Conservation (phyloP, 139 green algal species). For the Tetratostichococcus sp. region DNA sequence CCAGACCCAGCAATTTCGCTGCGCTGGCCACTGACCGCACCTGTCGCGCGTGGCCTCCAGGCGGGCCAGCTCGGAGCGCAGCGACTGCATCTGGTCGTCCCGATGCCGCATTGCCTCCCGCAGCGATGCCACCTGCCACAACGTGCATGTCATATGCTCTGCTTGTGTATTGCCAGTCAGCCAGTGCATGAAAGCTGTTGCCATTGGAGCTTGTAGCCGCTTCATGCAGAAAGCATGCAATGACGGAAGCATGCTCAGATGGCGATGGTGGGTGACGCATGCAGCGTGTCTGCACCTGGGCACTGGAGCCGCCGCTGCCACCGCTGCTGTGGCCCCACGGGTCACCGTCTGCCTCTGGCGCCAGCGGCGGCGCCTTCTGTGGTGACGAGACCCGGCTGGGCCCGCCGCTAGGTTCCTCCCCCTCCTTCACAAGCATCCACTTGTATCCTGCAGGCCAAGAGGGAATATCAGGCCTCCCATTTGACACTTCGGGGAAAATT, state of each 20-base stretch:
- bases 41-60: constrained; percentile 75
- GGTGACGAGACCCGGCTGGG: no score
- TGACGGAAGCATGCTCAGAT: no score
- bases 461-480: no score
- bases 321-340: background rate
- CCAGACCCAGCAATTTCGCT: no score
- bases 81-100: constrained; percentile 40
- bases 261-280: background rate
- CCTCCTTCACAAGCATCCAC: constrained; percentile 62
- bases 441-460: constrained; percentile 39
- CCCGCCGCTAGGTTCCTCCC: constrained; percentile 12
- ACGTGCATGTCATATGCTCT: background rate
- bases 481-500: no score
- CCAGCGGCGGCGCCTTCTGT: background rate
- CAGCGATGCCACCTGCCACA: constrained; percentile 1
- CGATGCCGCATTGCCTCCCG: constrained; percentile 31
- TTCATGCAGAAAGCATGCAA: no score
- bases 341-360: background rate
- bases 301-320: background rate
- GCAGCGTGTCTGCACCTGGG: background rate
- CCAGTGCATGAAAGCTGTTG: no score
- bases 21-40: no score
- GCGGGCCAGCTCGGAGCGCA: constrained; percentile 54
- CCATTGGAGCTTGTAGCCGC: no score
- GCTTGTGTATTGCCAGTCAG: no score